A percentile compares a stretch with the other conserved stretches of the same genome.
These are phyloP conservation scores for Cladophialophora chaetospira DNA, from an alignment of 2,329 filamentous ascomycete genomes.

Conservation along the genomic window DNA sequence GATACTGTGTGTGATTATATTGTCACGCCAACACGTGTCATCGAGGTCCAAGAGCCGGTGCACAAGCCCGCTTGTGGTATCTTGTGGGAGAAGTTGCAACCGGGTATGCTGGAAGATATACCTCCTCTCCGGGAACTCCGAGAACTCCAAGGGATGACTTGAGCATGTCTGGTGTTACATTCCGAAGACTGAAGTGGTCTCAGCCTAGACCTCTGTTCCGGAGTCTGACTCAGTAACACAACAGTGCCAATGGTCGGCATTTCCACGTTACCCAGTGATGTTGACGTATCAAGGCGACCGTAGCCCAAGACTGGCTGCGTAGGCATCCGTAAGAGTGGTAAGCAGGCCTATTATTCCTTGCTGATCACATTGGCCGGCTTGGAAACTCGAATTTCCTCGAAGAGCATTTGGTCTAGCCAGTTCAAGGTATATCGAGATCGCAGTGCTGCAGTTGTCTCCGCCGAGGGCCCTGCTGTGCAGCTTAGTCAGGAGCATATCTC, in stretches of 20 bases:
- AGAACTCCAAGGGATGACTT: neutral
- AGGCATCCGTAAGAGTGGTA: neutral
- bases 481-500: neutral
- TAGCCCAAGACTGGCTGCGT: neutral
- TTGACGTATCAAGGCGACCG: neutral
- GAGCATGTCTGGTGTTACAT: neutral
- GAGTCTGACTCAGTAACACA: no score
- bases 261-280: no score
- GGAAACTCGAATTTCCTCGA: neutral
- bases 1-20: slow-evolving; percentile 48
- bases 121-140: slow-evolving; percentile 22
- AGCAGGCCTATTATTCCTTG: neutral
- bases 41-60: slow-evolving; percentile 31
- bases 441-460: neutral
- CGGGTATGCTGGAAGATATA: slow-evolving; percentile 43
- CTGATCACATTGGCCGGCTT: neutral
- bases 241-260: no score
- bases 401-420: neutral
- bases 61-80: slow-evolving; percentile 42
- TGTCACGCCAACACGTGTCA: slow-evolving; percentile 40
- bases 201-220: neutral
- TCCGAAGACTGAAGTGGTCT: neutral
- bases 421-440: neutral
- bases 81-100: slow-evolving; percentile 43
- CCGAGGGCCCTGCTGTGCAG: no score